Evolutionary conservation across 352 stramenopile species (phyloP), one percentile per base, ranked within the genome.

Genomic region (Elongisporangium prolatum): DNA sequence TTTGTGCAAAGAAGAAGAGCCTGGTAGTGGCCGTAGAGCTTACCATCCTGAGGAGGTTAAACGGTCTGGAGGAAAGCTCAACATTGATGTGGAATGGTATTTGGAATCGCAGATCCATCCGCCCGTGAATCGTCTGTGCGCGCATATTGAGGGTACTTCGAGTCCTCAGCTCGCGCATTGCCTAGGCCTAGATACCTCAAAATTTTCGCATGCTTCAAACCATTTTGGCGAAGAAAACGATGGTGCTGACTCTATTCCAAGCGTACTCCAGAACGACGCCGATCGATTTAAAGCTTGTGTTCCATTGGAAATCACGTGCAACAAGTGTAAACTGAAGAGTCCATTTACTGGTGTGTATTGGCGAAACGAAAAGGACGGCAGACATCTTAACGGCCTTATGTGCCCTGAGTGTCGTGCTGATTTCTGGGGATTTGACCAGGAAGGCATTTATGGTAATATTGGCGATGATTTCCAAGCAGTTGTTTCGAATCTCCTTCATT

Each of bases 141-240:
- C 98, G 60, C 97, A 98, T 51, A 99, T 99, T 68, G 96, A 99
- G 74, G 97, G 96, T 61, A 98, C 93, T 3, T 97, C 91, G 24
- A 91, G 88, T 21, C 84, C 88, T 10, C 92, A 98, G 48, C 70
- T 99, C 21, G 97, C 97, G 38, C 82, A 98, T 57, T 97, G 96
- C 58, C 81, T 99, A 13, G 97, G 97, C 14, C 77, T 99, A 7
- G 97, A 99, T 66, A 91, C 93, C 20, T 77, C 78, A 14, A 98
- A 98, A 56, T 99, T 98, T 58, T 96, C 85, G 18, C 76, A 93
- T 58, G 71, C 86, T 21, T 65, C 75, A 3, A 86, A 89, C 52
- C 80, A 89, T 60, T 72, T 86, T 60, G 76, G 75, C 16, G 93
- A 98, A 59, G 81, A 98, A 18, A 88, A 89, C 6, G 88, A 96